Evolutionary conservation across 352 stramenopile genomes (phyloP), one percentile per base, ranked within the genome.

Genomic region (Pythium coloratum): DNA sequence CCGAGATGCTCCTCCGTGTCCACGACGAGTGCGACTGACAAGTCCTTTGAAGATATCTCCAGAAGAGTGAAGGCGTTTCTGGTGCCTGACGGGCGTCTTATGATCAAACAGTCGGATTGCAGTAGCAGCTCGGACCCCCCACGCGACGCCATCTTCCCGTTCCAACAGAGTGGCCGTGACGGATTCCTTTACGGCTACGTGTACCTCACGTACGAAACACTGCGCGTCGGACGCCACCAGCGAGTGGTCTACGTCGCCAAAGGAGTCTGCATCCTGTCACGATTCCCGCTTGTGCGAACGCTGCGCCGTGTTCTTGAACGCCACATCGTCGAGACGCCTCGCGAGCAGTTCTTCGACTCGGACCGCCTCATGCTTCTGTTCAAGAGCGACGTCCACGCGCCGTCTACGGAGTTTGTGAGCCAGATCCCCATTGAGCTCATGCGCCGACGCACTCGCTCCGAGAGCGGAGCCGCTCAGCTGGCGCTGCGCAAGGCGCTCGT

Each of bases 141-240:
- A 1, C 55, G 67, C n/a, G 80, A 90, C 54, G 75, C 70, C 42
- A 64, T 94, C 46, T 92, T 94, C 56, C 76, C 79, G 30, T 94
- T 91, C 55, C 85, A 94, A 73, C 85, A 94, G 55, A 92, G 81
- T 55, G 83, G 83, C 7, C 80, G 78, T 18, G 76, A 89, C 55
- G 85, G 82, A 0, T 92, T 91, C 47, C 55, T 94, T 34, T 92
- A 91, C 62, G 85, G 83, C 0, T 91, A 78, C 0, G 83, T 94
- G 13, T 94, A 86, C 56, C 72, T 94, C 42, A 94, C 82, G 10
- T 94, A 94, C 69, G 80, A 90, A 60, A 42, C 58, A 5, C 72
- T 90, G 6, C 69, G 61, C 46, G 68, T 90, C 51, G 80, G 78
- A 8, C 70, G 68, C 10, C 75, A 74, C 30, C 60, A 64, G n/a